Conservation (phyloP, 2,329 filamentous ascomycete genomes). For the Raffaelea ambrosiae region DNA sequence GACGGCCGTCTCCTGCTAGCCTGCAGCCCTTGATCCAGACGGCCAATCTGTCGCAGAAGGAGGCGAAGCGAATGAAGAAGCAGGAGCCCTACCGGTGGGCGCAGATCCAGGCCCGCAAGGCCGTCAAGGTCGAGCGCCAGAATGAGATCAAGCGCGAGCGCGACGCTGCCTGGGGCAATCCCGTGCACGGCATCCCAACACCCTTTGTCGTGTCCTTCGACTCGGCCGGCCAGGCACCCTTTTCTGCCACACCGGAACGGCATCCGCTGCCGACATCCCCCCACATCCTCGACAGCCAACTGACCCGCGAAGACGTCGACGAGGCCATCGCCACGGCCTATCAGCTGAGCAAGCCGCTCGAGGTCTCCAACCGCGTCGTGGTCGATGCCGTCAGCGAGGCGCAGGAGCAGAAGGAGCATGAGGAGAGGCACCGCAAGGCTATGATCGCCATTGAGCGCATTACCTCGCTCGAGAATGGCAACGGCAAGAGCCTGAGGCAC, state of each 20-base stretch:
- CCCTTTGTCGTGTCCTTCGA: constrained; percentile 79
- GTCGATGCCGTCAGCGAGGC: constrained; percentile 33
- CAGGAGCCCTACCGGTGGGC: constrained; percentile 76
- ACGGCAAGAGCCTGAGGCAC: constrained; percentile 67
- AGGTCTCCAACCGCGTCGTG: constrained; percentile 21
- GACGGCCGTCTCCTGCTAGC: constrained; percentile 30
- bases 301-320: constrained; percentile 60
- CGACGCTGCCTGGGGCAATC: constrained; percentile 60
- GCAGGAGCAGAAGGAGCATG: constrained; percentile 32
- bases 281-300: constrained; percentile 64
- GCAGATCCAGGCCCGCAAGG: constrained; percentile 75
- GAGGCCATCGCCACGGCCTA: constrained; percentile 59
- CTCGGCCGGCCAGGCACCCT: constrained; percentile 42
- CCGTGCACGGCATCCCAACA: constrained; percentile 69
- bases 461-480: constrained; percentile 66
- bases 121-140: constrained; percentile 70
- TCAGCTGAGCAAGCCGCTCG: constrained; percentile 53
- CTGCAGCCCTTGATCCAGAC: constrained; percentile 54
- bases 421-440: constrained; percentile 56
- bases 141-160: constrained; percentile 59
- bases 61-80: constrained; percentile 57
- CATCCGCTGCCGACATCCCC: constrained; percentile 36
- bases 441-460: constrained; percentile 73
- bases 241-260: constrained; percentile 24
- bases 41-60: constrained; percentile 52